Evolutionary conservation across 192 early-diverging fungal species (phyloP), one percentile per base, ranked within the genome.

Genomic region (Backusella morwellensis): DNA sequence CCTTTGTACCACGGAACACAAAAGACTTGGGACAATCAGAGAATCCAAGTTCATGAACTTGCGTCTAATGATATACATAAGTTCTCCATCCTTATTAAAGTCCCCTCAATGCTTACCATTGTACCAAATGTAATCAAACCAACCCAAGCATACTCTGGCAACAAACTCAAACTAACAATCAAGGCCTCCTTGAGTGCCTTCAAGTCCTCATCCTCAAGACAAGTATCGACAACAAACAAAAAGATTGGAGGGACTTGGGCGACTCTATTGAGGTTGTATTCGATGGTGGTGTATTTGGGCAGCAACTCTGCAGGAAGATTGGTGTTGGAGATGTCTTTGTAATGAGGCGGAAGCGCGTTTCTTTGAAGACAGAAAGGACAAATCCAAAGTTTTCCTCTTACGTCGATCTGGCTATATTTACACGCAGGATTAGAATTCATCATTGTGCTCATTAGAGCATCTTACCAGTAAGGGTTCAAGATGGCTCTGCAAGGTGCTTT

Each of bases 41-140:
- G 81, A 96, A 96, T 38, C 96, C 98, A 34, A 99, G 87, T 86
- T 99, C 98, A 82, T 98, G 97, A 56, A 99, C 92, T 87, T 99
- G 97, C 63, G 93, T 87, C 94, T 92, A 82, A 15, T 52, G 14
- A 15, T 52, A 14, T 14, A 19, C 15, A 19, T 19, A 2, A 19
- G 47, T 19, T 19, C 14, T 19, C 32, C 32, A 15, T 52, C 19
- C 19, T 6, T 52, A n/a, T 52, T 50, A 11, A 23, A 9, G 1
- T 56, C 11, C 6, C 17, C 21, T 1, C 17, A 2, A 4, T n/a
- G 2, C 75, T 71, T 87, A 96, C 97, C 96, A 98, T 99, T 4
- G 97, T 98, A n/a, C 98, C 98, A 85, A 88, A 99, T 34, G 98
- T 98, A 66, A 99, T 94, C 74, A 99, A 86, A 44, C 98, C 98